These are phyloP conservation scores for Euptelea pleiosperma DNA, from an alignment of 164 flowering plant genomes.

Conservation along the genomic window DNA sequence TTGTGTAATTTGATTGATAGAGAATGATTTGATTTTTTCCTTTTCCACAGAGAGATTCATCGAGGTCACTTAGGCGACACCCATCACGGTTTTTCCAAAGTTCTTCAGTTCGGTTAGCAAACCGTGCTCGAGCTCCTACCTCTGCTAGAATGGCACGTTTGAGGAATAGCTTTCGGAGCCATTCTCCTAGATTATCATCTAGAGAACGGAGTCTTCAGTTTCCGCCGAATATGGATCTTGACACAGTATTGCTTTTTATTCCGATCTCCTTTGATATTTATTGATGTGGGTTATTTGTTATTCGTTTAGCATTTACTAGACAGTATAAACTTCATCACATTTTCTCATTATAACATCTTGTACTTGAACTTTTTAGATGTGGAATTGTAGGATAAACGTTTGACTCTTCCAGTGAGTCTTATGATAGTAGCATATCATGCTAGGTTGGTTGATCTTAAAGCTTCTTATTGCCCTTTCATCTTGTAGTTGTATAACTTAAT, in stretches of 20 bases:
- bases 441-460: no score
- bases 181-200: constrained; percentile 31
- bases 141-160: constrained; percentile 45
- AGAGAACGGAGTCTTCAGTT: constrained; percentile 37
- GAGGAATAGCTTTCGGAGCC: constrained; percentile 37
- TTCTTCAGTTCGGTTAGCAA: constrained; percentile 39
- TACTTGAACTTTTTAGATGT: no score
- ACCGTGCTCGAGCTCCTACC: constrained; percentile 34
- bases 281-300: no score
- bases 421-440: no score
- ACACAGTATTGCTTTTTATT: constrained; percentile 47
- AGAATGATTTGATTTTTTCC: background rate
- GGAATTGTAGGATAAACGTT: no score
- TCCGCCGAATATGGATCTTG: constrained; percentile 72
- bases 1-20: constrained; percentile 1
- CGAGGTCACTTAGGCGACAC: constrained; percentile 32
- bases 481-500: no score
- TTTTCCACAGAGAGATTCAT: constrained; percentile 33
- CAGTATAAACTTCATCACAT: no score
- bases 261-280: background rate
- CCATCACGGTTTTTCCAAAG: constrained; percentile 31
- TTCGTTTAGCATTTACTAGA: no score
- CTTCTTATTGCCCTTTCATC: no score
- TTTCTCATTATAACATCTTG: no score
- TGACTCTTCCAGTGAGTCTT: no score